These are phyloP conservation scores for Coriaria nepalensis DNA, from an alignment of 306 rosid species.

Conservation along the genomic window DNA sequence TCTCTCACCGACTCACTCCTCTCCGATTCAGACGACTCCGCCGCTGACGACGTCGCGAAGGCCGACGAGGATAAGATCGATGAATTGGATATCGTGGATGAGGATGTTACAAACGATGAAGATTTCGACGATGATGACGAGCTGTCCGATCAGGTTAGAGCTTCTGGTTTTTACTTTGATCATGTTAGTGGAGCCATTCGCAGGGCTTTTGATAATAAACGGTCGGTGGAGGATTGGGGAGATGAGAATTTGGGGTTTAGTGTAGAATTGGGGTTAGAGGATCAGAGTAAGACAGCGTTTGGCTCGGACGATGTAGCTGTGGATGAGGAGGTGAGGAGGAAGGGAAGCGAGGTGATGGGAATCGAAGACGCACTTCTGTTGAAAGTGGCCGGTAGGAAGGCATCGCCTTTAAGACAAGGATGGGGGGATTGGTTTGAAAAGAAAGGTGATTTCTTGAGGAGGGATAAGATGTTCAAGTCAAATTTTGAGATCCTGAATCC, in stretches of 20 bases:
- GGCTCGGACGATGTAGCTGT: conserved; percentile 74
- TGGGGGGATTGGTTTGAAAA: conserved; percentile 97
- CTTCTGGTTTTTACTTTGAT: conserved; percentile 51
- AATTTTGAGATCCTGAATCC: conserved; percentile 56
- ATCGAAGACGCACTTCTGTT: conserved; percentile 62
- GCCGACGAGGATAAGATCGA: conserved; percentile 60
- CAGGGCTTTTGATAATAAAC: conserved; percentile 29
- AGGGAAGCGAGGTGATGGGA: conserved; percentile 16
- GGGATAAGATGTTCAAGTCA: conserved; percentile 70
- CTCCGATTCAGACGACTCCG: conserved; percentile 31
- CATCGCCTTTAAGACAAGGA: conserved; percentile 51
- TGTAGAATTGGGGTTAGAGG: conserved; percentile 23
- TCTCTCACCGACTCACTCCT: conserved; percentile 24
- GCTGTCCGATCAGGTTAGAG: conserved; percentile 22
- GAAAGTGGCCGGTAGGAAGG: conserved; percentile 29
- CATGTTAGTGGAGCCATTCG: conserved; percentile 50
- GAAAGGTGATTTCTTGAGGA: conserved; percentile 45
- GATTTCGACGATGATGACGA: conserved; percentile 51
- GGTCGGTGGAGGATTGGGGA: conserved; percentile 38
- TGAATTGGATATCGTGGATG: conserved; percentile 52
- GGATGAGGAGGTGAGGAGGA: conserved; percentile 35
- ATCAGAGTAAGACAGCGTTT: conserved; percentile 43
- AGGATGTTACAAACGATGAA: conserved; percentile 18
- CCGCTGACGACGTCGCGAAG: conserved; percentile 2
- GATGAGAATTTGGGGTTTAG: conserved; percentile 27